Base-by-base conservation (phyloP, 1,284 basidiomycete genomes). In the Ceratobasidium sp. region DNA sequence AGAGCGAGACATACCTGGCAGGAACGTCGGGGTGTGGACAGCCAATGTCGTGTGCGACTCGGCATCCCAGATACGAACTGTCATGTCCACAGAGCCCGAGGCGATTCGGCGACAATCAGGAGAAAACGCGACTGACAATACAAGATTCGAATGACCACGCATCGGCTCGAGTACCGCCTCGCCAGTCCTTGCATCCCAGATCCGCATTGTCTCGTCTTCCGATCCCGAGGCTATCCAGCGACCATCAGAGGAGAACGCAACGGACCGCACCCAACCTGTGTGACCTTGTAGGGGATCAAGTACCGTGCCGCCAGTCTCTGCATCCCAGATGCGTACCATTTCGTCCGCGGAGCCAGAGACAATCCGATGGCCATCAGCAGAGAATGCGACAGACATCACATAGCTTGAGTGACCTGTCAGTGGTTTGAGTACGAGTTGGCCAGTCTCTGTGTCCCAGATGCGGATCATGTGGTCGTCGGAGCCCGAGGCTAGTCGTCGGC, bases 251-350 rank as follows among this genome's bases (percentile, higher is more conserved):
- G 93, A 93, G 84, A 96, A 96, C n/a, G 91, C 91, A 44, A 97
- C 95, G 50, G 88, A 90, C 84, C 94, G 94, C 62, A 94, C 94
- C 78, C 91, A 93, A 82, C 96, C 94, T 81, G 89, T 89, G 85
- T 97, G 96, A 1, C 94, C 94, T 78, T 90, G 88, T 77, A 97
- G 86, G 38, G 92, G 87, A 82, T 94, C 94, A 18, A 41, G 38
- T 3, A 96, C 86, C 60, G 96, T 87, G 65, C 87, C 84, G 12
- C 93, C 94, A 0, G 91, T 92, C 38, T 86, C 83, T 23, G 94
- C 90, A 80, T 97, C 94, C 95, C 96, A 97, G 35, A 97, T 90
- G 74, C 95, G 89, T 65, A 96, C 92, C 91, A 83, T 96, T 92
- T 96, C 96, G 97, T 65, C 93, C 88, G 23, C 93, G 0, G 94